Conservation (phyloP, 148 eudicot species). For the Spergularia bocconei region DNA sequence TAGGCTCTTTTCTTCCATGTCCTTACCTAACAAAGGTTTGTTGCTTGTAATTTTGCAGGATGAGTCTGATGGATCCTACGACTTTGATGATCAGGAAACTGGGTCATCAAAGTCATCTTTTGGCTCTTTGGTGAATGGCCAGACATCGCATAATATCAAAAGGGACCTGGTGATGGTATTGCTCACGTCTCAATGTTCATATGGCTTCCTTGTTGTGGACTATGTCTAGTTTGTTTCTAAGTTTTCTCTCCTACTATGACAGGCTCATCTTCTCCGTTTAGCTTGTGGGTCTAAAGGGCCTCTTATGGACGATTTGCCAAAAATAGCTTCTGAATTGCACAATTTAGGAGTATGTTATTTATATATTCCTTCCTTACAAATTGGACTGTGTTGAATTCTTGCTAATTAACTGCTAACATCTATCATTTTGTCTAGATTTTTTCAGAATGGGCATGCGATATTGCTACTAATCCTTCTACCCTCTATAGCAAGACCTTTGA, state of each 20-base stretch:
- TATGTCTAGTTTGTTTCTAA: constrained; percentile 21
- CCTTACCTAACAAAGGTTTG: background rate
- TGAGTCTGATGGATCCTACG: constrained; percentile 36
- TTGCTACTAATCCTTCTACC: constrained; percentile 62
- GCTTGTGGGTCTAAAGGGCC: constrained; percentile 86
- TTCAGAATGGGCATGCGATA: constrained; percentile 60
- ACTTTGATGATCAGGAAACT: constrained; percentile 37
- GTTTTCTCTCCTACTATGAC: constrained; percentile 16
- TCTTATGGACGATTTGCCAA: constrained; percentile 75
- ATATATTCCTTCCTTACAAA: background rate
- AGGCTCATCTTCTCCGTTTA: constrained; percentile 97
- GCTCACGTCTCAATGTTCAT: background rate
- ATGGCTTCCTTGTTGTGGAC: background rate
- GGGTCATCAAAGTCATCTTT: constrained; percentile 48
- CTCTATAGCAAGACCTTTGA: constrained; percentile 59
- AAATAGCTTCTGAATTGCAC: constrained; percentile 72
- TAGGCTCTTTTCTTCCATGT: background rate
- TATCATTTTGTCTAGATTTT: constrained; percentile 51
- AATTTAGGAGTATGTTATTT: constrained; percentile 62
- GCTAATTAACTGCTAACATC: background rate
- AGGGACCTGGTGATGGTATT: constrained; percentile 75
- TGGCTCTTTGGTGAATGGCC: constrained; percentile 39
- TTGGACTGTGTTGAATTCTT: constrained; percentile 7
- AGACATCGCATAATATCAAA: constrained; percentile 48
- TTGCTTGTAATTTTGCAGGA: constrained; percentile 42